Percentiles rank a stretch among this genome's conserved stretches.
These are phyloP conservation scores for Debaryomyces psychrophilus DNA, from an alignment of 1,139 yeast genomes.

Conservation along the genomic window DNA sequence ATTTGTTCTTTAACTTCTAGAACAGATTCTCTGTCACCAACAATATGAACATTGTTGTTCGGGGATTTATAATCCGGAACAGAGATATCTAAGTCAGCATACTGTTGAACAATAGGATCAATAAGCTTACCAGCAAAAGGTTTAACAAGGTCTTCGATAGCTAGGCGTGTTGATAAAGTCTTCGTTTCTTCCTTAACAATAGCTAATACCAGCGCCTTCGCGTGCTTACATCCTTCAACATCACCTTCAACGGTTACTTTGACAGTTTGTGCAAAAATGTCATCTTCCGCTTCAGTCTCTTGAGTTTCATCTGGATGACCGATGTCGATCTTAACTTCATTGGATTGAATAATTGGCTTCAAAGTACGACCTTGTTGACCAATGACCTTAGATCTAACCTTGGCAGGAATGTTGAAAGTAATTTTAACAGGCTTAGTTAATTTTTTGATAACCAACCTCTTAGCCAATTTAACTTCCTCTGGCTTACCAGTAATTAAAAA, in stretches of 20 bases:
- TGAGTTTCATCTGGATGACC: slow-evolving; percentile 44
- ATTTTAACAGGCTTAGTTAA: slow-evolving; percentile 74
- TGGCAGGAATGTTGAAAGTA: slow-evolving; percentile 72
- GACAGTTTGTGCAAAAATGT: slow-evolving; percentile 56
- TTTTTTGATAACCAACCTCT: slow-evolving; percentile 73
- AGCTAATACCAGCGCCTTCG: slow-evolving; percentile 68
- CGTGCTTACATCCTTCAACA: slow-evolving; percentile 76
- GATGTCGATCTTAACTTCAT: slow-evolving; percentile 78
- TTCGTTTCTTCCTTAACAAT: slow-evolving; percentile 80
- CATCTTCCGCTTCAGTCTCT: slow-evolving; percentile 37
- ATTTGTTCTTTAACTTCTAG: slow-evolving; percentile 52
- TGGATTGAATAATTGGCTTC: slow-evolving; percentile 73
- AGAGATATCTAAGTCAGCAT: slow-evolving; percentile 33
- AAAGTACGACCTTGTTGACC: slow-evolving; percentile 88
- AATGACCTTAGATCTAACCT: slow-evolving; percentile 77
- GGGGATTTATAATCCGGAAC: slow-evolving; percentile 36
- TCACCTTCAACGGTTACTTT: slow-evolving; percentile 80
- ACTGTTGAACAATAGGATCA: slow-evolving; percentile 25
- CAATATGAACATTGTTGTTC: slow-evolving; percentile 39
- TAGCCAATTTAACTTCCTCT: slow-evolving; percentile 69
- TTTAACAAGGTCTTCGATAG: slow-evolving; percentile 48
- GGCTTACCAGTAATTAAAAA: slow-evolving; percentile 82
- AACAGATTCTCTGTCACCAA: slow-evolving; percentile 69
- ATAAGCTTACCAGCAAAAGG: slow-evolving; percentile 52
- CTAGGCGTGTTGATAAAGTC: slow-evolving; percentile 51